Conservation (phyloP, 1,284 basidiomycete genomes). For the Salmacisia buchloeana region DNA sequence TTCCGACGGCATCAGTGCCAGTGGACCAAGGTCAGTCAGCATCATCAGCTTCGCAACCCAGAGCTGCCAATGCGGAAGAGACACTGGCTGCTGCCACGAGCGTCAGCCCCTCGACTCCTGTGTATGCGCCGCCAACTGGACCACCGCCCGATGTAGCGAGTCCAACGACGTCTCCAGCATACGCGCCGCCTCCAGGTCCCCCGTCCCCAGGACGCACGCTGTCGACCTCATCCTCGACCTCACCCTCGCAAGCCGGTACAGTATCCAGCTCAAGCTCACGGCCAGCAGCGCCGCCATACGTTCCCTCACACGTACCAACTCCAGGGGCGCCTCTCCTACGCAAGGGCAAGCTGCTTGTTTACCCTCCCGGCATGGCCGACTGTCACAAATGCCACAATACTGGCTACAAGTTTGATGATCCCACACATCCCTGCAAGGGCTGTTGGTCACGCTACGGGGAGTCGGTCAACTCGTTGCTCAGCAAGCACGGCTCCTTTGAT, state of each 20-base stretch:
- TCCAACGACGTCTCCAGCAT: background rate
- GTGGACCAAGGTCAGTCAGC: no score
- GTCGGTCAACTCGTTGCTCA: background rate
- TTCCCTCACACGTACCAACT: slow-evolving; percentile 14
- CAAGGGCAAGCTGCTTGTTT: slow-evolving; percentile 29
- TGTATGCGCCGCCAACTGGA: background rate
- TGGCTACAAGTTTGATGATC: slow-evolving; percentile 32
- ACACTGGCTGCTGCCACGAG: background rate
- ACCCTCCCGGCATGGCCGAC: slow-evolving; percentile 23
- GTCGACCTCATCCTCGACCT: background rate
- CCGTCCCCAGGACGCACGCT: background rate
- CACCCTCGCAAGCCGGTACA: background rate
- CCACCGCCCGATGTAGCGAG: background rate
- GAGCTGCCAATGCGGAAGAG: background rate
- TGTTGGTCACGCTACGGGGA: slow-evolving; percentile 20
- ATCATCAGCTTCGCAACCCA: background rate
- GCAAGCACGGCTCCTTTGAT: background rate
- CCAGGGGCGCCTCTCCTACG: slow-evolving; percentile 26
- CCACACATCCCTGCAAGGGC: slow-evolving; percentile 23
- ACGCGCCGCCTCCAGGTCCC: background rate
- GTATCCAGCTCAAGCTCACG: background rate
- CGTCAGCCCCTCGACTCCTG: background rate
- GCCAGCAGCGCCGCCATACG: background rate
- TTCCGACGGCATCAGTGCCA: no score
- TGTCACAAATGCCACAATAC: slow-evolving; percentile 32